Percentiles rank a stretch among this genome's conserved stretches.
phyloP scores from a whole-genome alignment of 1,284 basidiomycete genomes.

The Puccinia novopanici region DNA sequence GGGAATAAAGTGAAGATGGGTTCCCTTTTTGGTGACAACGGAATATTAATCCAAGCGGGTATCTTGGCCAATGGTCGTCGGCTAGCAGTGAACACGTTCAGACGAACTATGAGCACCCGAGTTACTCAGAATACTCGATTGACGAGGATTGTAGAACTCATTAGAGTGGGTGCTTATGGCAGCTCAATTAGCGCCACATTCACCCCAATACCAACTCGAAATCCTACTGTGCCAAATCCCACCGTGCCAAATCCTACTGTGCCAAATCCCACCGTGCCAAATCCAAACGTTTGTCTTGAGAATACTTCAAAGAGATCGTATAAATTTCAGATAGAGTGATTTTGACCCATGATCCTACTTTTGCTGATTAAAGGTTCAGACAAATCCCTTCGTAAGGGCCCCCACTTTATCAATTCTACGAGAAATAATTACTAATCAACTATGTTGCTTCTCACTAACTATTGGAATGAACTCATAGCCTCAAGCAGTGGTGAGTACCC shows the following conservation, averaged over 20 bases:
- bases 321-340: neutral
- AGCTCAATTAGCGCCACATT: neutral
- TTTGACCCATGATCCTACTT: neutral
- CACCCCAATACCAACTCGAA: neutral
- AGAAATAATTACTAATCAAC: neutral
- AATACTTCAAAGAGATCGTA: neutral
- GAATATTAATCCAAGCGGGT: neutral
- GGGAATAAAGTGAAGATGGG: neutral
- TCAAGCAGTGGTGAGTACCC: neutral
- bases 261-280: no score
- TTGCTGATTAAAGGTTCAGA: neutral
- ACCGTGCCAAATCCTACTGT: no score
- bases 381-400: neutral
- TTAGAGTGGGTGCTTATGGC: neutral
- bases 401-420: neutral
- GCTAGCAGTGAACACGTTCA: neutral
- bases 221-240: no score
- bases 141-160: neutral
- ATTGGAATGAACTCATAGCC: neutral
- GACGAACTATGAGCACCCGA: neutral
- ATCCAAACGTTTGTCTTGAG: neutral
- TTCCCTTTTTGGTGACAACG: neutral
- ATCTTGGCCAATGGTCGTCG: neutral
- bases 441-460: neutral
- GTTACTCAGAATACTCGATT: neutral